phyloP scores from a whole-genome alignment of 257 asterid genomes.

The Coffea eugenioides region DNA sequence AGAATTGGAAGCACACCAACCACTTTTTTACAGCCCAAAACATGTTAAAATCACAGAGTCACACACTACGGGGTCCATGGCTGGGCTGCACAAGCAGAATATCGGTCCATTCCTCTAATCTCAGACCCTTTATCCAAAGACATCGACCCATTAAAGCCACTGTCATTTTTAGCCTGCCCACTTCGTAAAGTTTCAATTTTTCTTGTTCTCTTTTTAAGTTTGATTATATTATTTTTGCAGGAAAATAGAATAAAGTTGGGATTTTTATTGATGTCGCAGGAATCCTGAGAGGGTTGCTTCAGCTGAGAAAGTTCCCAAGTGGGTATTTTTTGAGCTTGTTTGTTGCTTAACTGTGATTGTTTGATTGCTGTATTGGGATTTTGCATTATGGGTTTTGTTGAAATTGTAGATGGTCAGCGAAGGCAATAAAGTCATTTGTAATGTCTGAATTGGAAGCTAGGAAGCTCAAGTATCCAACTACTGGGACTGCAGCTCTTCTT shows the following conservation, averaged over 20 bases:
- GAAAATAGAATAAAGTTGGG: constrained; percentile 6
- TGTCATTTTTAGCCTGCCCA: constrained; percentile 48
- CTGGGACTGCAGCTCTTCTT: constrained; percentile 68
- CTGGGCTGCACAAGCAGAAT: constrained; percentile 34
- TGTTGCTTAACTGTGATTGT: constrained; percentile 12
- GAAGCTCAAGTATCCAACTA: constrained; percentile 49
- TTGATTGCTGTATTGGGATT: constrained; percentile 32
- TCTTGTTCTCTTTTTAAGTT: neutral
- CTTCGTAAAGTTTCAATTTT: constrained; percentile 25
- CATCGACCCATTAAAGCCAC: constrained; percentile 41
- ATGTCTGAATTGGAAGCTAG: constrained; percentile 75
- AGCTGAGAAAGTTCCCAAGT: constrained; percentile 53
- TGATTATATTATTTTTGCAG: neutral
- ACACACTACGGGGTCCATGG: constrained; percentile 28
- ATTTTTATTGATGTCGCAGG: constrained; percentile 34
- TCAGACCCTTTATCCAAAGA: constrained; percentile 26
- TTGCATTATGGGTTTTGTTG: constrained; percentile 23
- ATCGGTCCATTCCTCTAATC: constrained; percentile 26
- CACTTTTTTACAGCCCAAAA: constrained; percentile 1
- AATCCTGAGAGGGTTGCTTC: constrained; percentile 45
- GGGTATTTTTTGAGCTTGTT: constrained; percentile 33
- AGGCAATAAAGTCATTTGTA: constrained; percentile 65
- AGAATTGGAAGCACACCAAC: constrained; percentile 18
- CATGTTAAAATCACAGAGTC: constrained; percentile 13
- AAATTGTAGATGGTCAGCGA: constrained; percentile 67